Conservation (phyloP, 2,329 filamentous ascomycete genomes). For the Monosporascus sp. region DNA sequence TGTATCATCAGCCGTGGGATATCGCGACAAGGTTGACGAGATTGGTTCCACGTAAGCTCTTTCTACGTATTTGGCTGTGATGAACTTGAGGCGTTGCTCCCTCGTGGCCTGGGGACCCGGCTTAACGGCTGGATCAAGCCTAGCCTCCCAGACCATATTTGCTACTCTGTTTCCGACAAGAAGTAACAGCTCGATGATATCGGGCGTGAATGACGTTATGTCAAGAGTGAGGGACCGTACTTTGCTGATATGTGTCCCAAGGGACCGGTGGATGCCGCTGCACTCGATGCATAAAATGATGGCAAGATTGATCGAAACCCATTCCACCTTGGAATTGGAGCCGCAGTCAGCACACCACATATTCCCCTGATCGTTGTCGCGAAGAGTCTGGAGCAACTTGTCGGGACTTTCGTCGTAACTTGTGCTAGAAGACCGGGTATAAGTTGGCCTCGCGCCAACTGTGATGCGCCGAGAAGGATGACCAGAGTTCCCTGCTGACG, state of each 20-base stretch:
- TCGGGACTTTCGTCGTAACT: slow-evolving; percentile 78
- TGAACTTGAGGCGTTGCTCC: slow-evolving; percentile 89
- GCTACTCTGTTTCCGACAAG: slow-evolving; percentile 90
- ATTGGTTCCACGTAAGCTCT: slow-evolving; percentile 74
- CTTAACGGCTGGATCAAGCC: slow-evolving; percentile 67
- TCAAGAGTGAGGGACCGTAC: slow-evolving; percentile 92
- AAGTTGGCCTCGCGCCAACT: slow-evolving; percentile 78
- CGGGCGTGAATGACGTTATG: slow-evolving; percentile 91
- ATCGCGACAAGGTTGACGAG: slow-evolving; percentile 68
- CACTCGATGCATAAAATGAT: slow-evolving; percentile 98
- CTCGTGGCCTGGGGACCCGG: slow-evolving; percentile 72
- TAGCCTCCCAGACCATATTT: slow-evolving; percentile 95
- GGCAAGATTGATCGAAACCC: slow-evolving; percentile 96
- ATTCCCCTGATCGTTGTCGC: slow-evolving; percentile 88
- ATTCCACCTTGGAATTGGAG: slow-evolving; percentile 88
- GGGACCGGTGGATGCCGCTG: slow-evolving; percentile 90
- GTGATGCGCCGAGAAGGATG: slow-evolving; percentile 79
- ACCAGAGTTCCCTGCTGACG: slow-evolving; percentile 42
- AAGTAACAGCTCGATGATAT: slow-evolving; percentile 90
- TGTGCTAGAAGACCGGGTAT: slow-evolving; percentile 62
- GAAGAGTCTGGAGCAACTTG: slow-evolving; percentile 78
- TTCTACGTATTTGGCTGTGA: slow-evolving; percentile 91
- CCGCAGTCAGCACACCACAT: slow-evolving; percentile 92
- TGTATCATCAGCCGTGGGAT: slow-evolving; percentile 76
- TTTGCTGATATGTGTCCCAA: slow-evolving; percentile 97